Percentiles rank a stretch among this genome's conserved stretches.
Evolutionary conservation across 2,329 filamentous ascomycete genomes (phyloP).

Genomic region (Phaeosphaeriaceae sp.): DNA sequence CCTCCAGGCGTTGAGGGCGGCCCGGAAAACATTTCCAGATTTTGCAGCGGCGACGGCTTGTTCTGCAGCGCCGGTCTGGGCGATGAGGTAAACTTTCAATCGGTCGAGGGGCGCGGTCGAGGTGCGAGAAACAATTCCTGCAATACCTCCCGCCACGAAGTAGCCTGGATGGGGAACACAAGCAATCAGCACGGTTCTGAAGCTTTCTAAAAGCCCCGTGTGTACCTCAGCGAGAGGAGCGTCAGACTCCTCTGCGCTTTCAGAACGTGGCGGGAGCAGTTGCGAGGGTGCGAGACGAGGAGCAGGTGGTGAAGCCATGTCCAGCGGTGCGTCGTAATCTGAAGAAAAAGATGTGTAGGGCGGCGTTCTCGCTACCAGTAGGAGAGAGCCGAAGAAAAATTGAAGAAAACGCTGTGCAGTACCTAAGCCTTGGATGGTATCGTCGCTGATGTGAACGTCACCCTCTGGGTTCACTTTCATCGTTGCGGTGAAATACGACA

Average conservation of each 20-base stretch:
- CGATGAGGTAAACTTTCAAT: conserved; percentile 95
- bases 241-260: conserved; percentile 32
- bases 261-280: conserved; percentile 47
- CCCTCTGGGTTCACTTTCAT: conserved; percentile 91
- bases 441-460: conserved; percentile 90
- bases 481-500: conserved; percentile 90
- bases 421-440: conserved; percentile 93
- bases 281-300: conserved; percentile 32
- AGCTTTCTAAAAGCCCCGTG: conserved; percentile 37
- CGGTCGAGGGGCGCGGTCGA: conserved; percentile 95
- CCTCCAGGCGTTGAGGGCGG: conserved; percentile 69
- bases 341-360: conserved; percentile 38
- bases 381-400: conserved; percentile 77
- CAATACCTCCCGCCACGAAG: conserved; percentile 93
- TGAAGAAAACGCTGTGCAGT: conserved; percentile 73
- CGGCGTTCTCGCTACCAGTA: conserved; percentile 67
- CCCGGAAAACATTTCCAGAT: conserved; percentile 70
- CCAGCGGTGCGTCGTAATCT: conserved; percentile 31
- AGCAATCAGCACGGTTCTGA: conserved; percentile 61
- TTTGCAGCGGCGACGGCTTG: conserved; percentile 71
- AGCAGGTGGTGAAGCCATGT: conserved; percentile 34
- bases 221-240: conserved; percentile 37
- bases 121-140: conserved; percentile 93
- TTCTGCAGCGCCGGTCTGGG: conserved; percentile 74
- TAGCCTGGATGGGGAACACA: conserved; percentile 89